Conservation (phyloP, 768 basidiomycete species). For the Hygrophoropsis aurantiaca region DNA sequence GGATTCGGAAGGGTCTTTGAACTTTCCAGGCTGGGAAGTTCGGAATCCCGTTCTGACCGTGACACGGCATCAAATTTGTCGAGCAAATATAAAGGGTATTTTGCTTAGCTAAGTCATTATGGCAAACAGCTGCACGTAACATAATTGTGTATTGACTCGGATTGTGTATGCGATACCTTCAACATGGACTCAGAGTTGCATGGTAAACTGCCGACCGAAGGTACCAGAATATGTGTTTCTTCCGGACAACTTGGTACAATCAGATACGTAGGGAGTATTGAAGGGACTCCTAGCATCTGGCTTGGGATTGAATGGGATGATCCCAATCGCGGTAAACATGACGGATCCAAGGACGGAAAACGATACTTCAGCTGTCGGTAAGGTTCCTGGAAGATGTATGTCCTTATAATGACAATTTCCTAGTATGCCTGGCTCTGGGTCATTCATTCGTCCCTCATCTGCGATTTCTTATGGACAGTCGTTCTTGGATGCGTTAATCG, state of each 20-base stretch:
- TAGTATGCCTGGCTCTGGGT: conserved; percentile 66
- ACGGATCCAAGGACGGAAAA: conserved; percentile 75
- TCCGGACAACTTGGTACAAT: conserved; percentile 65
- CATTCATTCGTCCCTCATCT: conserved; percentile 76
- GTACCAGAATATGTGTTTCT: conserved; percentile 52
- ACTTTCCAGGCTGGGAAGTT: background rate
- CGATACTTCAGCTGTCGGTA: conserved; percentile 81
- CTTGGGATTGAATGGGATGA: conserved; percentile 99
- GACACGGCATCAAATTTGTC: no score
- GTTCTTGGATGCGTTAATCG: conserved; percentile 71
- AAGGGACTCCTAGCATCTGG: conserved; percentile 70
- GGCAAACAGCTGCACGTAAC: background rate
- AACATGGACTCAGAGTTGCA: conserved; percentile 13
- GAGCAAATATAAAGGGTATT: background rate
- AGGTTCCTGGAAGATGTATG: conserved; percentile 17
- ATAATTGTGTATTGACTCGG: no score
- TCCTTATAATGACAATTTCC: conserved; percentile 9
- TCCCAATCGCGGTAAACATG: conserved; percentile 79
- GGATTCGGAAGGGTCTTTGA: background rate
- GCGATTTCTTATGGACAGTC: conserved; percentile 57
- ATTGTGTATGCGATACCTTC: no score
- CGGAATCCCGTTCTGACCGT: background rate
- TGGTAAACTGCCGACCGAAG: conserved; percentile 35
- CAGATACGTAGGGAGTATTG: conserved; percentile 64
- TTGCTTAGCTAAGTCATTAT: background rate